Percentiles rank a stretch among this genome's conserved stretches.
Conservation (phyloP, 805 yeast species). For the Candida boleticola region DNA sequence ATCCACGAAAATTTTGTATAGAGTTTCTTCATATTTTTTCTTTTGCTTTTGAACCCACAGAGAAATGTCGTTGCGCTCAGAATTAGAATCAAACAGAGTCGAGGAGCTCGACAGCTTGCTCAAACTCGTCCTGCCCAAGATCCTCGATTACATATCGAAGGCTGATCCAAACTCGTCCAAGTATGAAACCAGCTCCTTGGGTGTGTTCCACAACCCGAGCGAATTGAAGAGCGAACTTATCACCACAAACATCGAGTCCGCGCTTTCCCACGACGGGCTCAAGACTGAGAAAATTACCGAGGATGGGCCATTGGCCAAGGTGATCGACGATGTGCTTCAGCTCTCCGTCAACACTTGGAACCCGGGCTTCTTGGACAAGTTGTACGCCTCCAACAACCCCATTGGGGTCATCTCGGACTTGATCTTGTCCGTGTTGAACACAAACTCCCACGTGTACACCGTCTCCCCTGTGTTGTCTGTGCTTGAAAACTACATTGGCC, state of each 20-base stretch:
- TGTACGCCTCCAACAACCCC: conserved; percentile 84
- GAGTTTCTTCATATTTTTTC: no score
- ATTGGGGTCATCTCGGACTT: conserved; percentile 76
- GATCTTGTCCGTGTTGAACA: conserved; percentile 65
- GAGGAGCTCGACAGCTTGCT: conserved; percentile 57
- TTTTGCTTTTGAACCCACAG: no score
- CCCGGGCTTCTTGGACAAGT: conserved; percentile 79
- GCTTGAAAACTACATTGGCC: conserved; percentile 67
- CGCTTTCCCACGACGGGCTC: conserved; percentile 17
- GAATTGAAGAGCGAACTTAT: conserved; percentile 35
- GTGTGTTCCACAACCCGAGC: conserved; percentile 51
- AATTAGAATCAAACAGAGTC: conserved; percentile 50
- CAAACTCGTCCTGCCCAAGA: conserved; percentile 47
- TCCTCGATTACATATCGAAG: conserved; percentile 50
- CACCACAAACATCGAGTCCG: background rate
- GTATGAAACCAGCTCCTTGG: conserved; percentile 45
- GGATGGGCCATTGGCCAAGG: conserved; percentile 35
- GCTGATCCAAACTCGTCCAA: conserved; percentile 37
- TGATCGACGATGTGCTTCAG: conserved; percentile 55
- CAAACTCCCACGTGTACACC: conserved; percentile 82
- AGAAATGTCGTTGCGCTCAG: conserved; percentile 20
- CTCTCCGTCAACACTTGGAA: conserved; percentile 85
- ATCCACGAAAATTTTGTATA: no score
- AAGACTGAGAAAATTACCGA: conserved; percentile 13
- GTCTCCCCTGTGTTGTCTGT: conserved; percentile 80